These are phyloP conservation scores for Ceratocystis cacaofunesta DNA, from an alignment of 2,329 filamentous ascomycete genomes.

Conservation along the genomic window DNA sequence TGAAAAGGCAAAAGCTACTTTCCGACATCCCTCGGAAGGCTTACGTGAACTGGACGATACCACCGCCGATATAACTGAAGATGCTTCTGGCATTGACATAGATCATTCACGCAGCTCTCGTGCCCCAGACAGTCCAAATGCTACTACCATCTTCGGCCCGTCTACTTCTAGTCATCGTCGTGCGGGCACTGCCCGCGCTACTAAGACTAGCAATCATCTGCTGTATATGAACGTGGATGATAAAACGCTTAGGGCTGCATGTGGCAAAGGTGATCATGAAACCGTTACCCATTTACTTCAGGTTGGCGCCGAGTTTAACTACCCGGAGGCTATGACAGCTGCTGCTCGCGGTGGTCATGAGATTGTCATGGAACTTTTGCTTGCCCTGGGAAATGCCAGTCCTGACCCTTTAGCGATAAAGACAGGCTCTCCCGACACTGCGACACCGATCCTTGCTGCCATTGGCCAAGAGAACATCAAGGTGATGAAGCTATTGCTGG, in stretches of 20 bases:
- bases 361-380: constrained; percentile 64
- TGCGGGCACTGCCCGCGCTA: constrained; percentile 41
- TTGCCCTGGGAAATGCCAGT: constrained; percentile 51
- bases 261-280: constrained; percentile 45
- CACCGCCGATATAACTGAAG: constrained; percentile 35
- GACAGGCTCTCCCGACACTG: constrained; percentile 50
- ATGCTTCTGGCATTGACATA: constrained; percentile 21
- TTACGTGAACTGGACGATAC: constrained; percentile 17
- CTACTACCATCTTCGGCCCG: constrained; percentile 22
- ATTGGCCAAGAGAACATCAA: constrained; percentile 81
- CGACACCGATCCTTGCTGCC: constrained; percentile 85
- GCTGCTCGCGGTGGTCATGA: constrained; percentile 86
- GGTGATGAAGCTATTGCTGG: constrained; percentile 65
- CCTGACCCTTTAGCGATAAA: constrained; percentile 54
- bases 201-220: constrained; percentile 49
- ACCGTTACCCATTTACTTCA: constrained; percentile 46
- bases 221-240: constrained; percentile 49
- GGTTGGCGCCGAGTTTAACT: constrained; percentile 47
- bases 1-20: constrained; percentile 15
- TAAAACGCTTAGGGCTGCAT: constrained; percentile 45
- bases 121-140: constrained; percentile 28
- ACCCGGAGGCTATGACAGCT: constrained; percentile 77
- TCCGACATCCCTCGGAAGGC: constrained; percentile 13
- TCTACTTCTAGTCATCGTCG: constrained; percentile 31
- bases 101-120: constrained; percentile 37